Base-by-base conservation (phyloP, 305 asterid species). In the Fraxinus latifolia region DNA sequence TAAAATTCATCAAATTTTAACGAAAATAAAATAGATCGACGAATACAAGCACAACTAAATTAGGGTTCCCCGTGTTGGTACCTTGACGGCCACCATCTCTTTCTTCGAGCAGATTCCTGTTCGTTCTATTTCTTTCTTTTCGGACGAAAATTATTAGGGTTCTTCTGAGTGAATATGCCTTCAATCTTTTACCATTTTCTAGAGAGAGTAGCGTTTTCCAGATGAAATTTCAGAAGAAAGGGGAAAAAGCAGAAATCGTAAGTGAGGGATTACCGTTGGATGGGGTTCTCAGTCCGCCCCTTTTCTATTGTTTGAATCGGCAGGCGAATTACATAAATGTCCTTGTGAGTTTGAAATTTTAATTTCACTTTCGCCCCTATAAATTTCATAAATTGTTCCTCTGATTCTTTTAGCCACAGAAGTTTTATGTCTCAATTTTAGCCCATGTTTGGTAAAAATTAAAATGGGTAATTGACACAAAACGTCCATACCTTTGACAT, bases 61-160 rank as follows among this genome's bases (percentile, higher is more conserved):
- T 84, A 84, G 91, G 89, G 87, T 80, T 85, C 71, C 34, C 81
- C 14, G 31, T 0, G 11, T 4, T 73, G 67, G 79, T 75, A 91
- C 95, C 93, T 90, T 90, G 70, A 83, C 89, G n/a, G 93, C 89
- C 85, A 87, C 95, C 95, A 91, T 91, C 32, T 83, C 84, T 87
- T 83, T 81, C 79, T 74, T 60, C 77, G 37, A 42, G 32, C 60
- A 70, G 81, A 82, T 82, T 72, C 37, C 79, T 77, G 29, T 36
- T 11, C 60, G 77, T 15, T 33, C 77, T 19, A 11, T 74, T 65
- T 4, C 11, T 44, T 79, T 83, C 55, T 47, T 81, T 68, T 53
- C 8, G 31, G 44, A 34, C 74, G 77, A 55, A 65, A 32, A 34
- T 17, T 3, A 5, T 44, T 50, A 77, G 74, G 80, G 50, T 76